phyloP scores from a whole-genome alignment of 2,329 filamentous ascomycete genomes.

The Intubia oerlemansii region DNA sequence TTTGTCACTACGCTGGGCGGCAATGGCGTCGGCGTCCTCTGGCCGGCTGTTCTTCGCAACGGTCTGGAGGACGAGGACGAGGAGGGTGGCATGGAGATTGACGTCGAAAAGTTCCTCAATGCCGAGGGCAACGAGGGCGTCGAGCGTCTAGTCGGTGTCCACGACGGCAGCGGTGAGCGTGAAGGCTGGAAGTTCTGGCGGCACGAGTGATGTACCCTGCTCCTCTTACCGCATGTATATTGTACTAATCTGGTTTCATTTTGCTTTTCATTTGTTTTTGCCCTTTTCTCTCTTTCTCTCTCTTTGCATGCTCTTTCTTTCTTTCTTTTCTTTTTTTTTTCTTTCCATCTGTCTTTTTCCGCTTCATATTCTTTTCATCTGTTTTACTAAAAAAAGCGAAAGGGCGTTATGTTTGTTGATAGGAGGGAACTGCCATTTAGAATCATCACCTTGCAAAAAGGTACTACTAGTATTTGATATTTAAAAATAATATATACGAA shows the following conservation, averaged over 20 bases:
- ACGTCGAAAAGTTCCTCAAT: constrained; percentile 62
- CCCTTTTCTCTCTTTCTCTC: too few relatives aligned
- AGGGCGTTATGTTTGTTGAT: neutral
- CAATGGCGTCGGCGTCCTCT: constrained; percentile 83
- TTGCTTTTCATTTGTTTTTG: neutral
- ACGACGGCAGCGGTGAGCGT: constrained; percentile 41
- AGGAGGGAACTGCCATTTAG: too few relatives aligned
- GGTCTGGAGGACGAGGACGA: constrained; percentile 55
- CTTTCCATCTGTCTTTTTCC: neutral
- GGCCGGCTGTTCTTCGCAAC: constrained; percentile 78
- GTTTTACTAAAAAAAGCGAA: neutral
- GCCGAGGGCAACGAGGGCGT: constrained; percentile 71
- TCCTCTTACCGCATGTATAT: too few relatives aligned
- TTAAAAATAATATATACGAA: too few relatives aligned
- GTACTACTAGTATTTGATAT: too few relatives aligned
- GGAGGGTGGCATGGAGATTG: constrained; percentile 77
- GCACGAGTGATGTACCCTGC: neutral
- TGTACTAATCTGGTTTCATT: too few relatives aligned
- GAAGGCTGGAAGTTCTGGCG: constrained; percentile 76
- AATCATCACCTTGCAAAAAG: too few relatives aligned
- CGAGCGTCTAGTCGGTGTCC: constrained; percentile 68
- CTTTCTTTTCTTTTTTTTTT: neutral
- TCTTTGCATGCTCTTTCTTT: neutral
- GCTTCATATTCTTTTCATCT: neutral
- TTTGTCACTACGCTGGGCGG: constrained; percentile 84